A percentile compares a stretch with the other conserved stretches of the same genome.
phyloP scores from a whole-genome alignment of 371 early-diverging fungal genomes.

The Zopfochytrium polystomum region DNA sequence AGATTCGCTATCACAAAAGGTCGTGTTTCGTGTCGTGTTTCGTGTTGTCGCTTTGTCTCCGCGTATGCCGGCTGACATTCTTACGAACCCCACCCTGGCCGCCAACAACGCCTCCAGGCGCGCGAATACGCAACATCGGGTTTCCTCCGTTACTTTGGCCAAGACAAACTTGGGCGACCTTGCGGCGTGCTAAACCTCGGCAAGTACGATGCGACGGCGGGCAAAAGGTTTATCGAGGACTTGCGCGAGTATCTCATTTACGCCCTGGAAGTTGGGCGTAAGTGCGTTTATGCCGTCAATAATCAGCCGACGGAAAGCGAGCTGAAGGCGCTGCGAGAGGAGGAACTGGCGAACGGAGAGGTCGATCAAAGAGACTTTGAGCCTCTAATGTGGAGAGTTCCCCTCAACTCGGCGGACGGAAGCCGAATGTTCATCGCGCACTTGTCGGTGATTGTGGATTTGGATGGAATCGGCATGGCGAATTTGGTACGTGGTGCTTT shows the following conservation, averaged over 20 bases:
- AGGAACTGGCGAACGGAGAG: background rate
- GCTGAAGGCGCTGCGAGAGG: background rate
- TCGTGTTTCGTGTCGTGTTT: background rate
- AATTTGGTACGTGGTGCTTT: constrained; percentile 24
- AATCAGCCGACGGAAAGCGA: constrained; percentile 3
- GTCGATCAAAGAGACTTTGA: background rate
- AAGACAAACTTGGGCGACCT: constrained; percentile 35
- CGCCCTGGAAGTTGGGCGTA: constrained; percentile 31
- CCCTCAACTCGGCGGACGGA: background rate
- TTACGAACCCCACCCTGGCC: too few species aligned
- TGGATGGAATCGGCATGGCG: constrained; percentile 38
- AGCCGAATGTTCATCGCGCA: constrained; percentile 19
- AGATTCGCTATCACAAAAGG: background rate
- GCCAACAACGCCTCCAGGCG: constrained; percentile 11
- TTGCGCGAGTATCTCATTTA: constrained; percentile 31
- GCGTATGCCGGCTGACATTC: too few species aligned
- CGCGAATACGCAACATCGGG: constrained; percentile 12
- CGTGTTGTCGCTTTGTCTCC: background rate
- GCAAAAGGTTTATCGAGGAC: constrained; percentile 24
- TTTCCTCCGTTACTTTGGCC: constrained; percentile 12
- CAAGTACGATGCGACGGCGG: constrained; percentile 19
- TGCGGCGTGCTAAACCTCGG: constrained; percentile 27
- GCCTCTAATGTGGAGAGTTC: background rate
- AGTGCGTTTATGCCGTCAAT: constrained; percentile 31
- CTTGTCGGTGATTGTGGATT: constrained; percentile 38